Conservation (phyloP, 192 early-diverging fungal genomes). For the Backusella sp. region DNA sequence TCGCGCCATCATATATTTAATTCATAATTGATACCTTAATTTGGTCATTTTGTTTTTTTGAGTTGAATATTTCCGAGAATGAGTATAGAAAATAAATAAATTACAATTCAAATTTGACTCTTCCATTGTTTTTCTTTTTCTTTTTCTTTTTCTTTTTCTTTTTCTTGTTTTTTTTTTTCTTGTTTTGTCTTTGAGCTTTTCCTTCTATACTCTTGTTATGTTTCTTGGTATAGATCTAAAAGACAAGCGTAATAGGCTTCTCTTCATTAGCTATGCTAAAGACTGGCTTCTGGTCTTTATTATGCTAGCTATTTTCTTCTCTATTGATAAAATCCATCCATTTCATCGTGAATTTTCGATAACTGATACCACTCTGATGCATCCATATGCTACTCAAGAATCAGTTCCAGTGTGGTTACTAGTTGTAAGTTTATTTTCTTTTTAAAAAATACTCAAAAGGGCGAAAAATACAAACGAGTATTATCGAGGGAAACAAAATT, state of each 20-base stretch:
- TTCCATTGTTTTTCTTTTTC: neutral
- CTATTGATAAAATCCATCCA: constrained; percentile 53
- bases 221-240: neutral
- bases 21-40: neutral
- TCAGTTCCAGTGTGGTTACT: constrained; percentile 44
- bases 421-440: constrained; percentile 10
- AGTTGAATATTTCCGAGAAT: neutral
- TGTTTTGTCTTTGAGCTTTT: neutral
- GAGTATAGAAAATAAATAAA: neutral
- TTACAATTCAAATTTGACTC: neutral
- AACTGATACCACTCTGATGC: constrained; percentile 65
- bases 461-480: neutral
- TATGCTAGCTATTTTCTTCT: constrained; percentile 56
- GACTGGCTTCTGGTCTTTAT: constrained; percentile 51
- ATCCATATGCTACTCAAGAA: constrained; percentile 46
- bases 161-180: neutral
- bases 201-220: neutral
- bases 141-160: neutral
- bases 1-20: neutral
- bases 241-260: neutral
- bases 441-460: neutral
- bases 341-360: constrained; percentile 76
- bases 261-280: constrained; percentile 32
- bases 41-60: neutral
- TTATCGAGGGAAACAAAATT: neutral